Evolutionary conservation across 345 rosid species (phyloP), one percentile per base, ranked within the genome.

Genomic region (Luvunga scandens): DNA sequence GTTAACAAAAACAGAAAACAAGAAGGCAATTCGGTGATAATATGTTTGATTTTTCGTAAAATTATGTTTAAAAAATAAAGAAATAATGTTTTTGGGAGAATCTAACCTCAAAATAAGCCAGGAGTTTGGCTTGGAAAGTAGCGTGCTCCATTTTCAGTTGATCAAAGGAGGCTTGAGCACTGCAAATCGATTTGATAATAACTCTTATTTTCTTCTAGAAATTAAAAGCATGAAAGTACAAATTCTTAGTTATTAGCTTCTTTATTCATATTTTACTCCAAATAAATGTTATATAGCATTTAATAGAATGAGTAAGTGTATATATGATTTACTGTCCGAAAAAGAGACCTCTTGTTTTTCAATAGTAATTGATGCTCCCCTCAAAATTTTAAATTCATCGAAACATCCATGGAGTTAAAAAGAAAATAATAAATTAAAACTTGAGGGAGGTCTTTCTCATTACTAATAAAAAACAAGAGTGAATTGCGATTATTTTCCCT

Each of bases 51-150:
- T 18, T 77, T 19, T 38, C 22, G 56, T 6, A 4, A 66, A 55
- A 66, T 55, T 12, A 73, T 16, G 12, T 53, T 45, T 5, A 53
- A 53, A 50, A 53, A 18, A 53, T 53, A 18, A 53, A 53, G 2
- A 7, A 8, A 38, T 8, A 9, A 57, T 25, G 28, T 69, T 10
- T 33, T 6, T 31, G 27, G 22, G 24, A 64, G 69, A 72, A 67
- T 33, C 55, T 70, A 38, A 85, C 86, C 85, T 79, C 53, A 76
- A 81, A 78, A 53, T 83, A 85, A 19, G 76, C 18, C 55, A 42
- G 66, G 30, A 87, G 67, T 75, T 77, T 85, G 12, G 16, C 38
- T 77, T 39, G 85, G 7, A 87, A 71, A 55, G 13, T 34, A 9
- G 34, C 55, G 38, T 59, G 57, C 61, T 83, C 84, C 38, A 10